These are phyloP conservation scores for Hylodesmum podocarpum DNA, from an alignment of 306 rosid species.

Conservation along the genomic window DNA sequence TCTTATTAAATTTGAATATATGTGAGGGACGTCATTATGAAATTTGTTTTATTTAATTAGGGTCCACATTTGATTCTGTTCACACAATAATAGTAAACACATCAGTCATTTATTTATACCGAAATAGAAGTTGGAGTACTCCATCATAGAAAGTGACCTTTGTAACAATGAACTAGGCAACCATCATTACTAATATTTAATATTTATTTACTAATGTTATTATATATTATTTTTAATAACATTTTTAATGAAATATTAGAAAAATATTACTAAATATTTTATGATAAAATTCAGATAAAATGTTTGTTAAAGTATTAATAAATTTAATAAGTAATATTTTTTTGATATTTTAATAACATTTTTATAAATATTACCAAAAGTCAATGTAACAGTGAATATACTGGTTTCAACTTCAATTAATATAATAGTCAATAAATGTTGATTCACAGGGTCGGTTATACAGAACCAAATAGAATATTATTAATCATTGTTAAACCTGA, in stretches of 20 bases:
- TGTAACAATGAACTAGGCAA: not conserved
- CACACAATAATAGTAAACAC: slow-evolving; percentile 26
- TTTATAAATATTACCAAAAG: too few species aligned
- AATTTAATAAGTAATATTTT: too few species aligned
- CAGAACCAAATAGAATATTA: not conserved
- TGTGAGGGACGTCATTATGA: slow-evolving; percentile 22
- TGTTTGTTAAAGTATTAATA: too few species aligned
- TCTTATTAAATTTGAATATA: not conserved
- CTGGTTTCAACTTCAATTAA: not conserved
- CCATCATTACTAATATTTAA: too few species aligned
- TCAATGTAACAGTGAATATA: too few species aligned
- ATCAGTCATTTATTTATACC: not conserved
- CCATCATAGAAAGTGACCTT: slow-evolving; percentile 29
- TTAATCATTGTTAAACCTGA: not conserved
- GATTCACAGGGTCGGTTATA: not conserved
- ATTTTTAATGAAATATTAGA: too few species aligned
- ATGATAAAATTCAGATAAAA: too few species aligned
- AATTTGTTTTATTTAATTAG: too few species aligned
- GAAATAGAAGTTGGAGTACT: not conserved
- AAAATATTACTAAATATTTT: too few species aligned
- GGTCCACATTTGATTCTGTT: slow-evolving; percentile 39
- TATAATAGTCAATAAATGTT: not conserved
- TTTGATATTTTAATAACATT: too few species aligned
- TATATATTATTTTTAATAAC: too few species aligned
- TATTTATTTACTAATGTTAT: too few species aligned